Evolutionary conservation across 2,329 filamentous ascomycete genomes (phyloP).

Genomic region (Botrytis porri): DNA sequence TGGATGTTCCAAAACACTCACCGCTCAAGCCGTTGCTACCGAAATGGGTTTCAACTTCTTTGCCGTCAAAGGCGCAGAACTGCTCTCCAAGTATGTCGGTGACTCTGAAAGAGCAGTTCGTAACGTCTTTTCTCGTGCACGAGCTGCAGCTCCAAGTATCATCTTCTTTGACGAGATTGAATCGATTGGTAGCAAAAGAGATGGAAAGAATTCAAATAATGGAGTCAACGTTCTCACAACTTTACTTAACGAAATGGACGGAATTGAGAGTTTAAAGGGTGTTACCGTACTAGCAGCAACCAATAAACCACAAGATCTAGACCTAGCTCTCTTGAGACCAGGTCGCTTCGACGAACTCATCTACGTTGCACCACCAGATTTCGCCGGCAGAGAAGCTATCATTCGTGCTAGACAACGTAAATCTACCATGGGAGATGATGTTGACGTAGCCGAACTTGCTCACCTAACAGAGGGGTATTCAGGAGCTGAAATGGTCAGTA

Average conservation of each 20-base stretch:
- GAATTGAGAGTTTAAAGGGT: slow-evolving; percentile 78
- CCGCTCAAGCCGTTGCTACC: slow-evolving; percentile 85
- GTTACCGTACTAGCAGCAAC: slow-evolving; percentile 89
- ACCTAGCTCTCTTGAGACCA: slow-evolving; percentile 79
- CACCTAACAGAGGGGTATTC: slow-evolving; percentile 71
- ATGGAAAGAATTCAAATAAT: slow-evolving; percentile 45
- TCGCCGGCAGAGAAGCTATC: slow-evolving; percentile 71
- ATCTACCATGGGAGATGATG: slow-evolving; percentile 58
- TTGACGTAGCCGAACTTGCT: slow-evolving; percentile 65
- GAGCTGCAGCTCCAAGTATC: slow-evolving; percentile 82
- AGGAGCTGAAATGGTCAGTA: slow-evolving; percentile 74
- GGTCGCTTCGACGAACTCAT: slow-evolving; percentile 82
- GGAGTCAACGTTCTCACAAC: slow-evolving; percentile 85
- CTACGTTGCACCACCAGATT: slow-evolving; percentile 80
- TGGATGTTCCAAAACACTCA: slow-evolving; percentile 92
- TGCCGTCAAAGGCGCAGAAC: slow-evolving; percentile 87
- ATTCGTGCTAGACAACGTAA: slow-evolving; percentile 64
- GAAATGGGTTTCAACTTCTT: slow-evolving; percentile 92
- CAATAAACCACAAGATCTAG: slow-evolving; percentile 82
- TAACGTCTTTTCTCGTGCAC: slow-evolving; percentile 80
- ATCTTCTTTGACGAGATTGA: slow-evolving; percentile 98
- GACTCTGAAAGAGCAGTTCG: slow-evolving; percentile 86
- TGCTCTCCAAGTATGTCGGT: slow-evolving; percentile 95
- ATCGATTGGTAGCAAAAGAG: slow-evolving; percentile 59
- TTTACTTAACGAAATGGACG: slow-evolving; percentile 91